Evolutionary conservation across 495 filamentous ascomycete genomes (phyloP), one percentile per base, ranked within the genome.

Genomic region (Geoglossum glabrum): DNA sequence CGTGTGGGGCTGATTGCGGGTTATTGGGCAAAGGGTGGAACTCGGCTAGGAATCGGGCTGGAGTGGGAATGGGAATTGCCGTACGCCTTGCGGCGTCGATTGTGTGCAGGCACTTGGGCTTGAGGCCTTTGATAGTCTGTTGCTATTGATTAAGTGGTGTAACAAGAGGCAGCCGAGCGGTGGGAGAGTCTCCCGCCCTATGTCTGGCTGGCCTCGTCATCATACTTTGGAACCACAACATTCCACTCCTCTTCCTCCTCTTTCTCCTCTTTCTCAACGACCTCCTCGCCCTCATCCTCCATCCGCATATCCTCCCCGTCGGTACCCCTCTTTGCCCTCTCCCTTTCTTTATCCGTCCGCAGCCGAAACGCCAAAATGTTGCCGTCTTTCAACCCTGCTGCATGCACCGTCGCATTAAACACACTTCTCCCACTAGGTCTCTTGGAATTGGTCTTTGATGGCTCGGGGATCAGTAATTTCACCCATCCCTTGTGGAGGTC

Each of bases 301-400:
- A 45, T 21, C 31, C 5, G 31, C n/a, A 45, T 4, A 21, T 45
- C 40, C 3, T 45, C 54, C 9, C 61, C 64, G 19, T 61, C 64
- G 23, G 19, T 33, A 30, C 9, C 30, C 55, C 11, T 60, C 61
- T 43, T 27, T 11, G 51, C 31, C 38, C 52, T 27, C 27, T 47
- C 8, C 68, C 55, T 19, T 21, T 45, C 40, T 19, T 17, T 40
- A 7, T 40, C 36, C 5, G 40, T 21, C 5, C 65, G 66, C 60
- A 87, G 81, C 43, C 76, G 76, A 69, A 90, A 90, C n/a, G 86
- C 86, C 38, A 90, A 64, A 2, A 76, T 62, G n/a, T 72, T 70
- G 17, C 79, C 79, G 61, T 87, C 78, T 43, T 67, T 68, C 31
- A 83, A 61, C 9, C 76, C 75, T 2, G 73, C 72, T 26, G 70